Evolutionary conservation across 305 asterid species (phyloP).

Genomic region (Fraxinus baroniana): DNA sequence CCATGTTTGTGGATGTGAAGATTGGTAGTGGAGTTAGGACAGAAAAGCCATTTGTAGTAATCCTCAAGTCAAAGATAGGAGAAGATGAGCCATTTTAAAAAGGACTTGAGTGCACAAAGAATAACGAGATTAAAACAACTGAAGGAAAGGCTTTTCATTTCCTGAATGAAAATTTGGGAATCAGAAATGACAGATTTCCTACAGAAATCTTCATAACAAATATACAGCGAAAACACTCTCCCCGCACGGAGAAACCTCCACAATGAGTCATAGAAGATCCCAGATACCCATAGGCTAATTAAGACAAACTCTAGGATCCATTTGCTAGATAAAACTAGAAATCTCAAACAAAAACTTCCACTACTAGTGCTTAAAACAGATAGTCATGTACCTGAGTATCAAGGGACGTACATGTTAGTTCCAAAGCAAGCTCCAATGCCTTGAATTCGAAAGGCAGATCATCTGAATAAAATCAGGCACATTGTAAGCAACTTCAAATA

Average conservation of each 20-base stretch:
- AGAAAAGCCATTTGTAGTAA: background rate
- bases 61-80: background rate
- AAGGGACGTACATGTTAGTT: constrained; percentile 83
- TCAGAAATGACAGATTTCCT: background rate
- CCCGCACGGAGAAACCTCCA: background rate
- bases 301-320: background rate
- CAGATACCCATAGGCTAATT: background rate
- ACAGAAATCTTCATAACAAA: background rate
- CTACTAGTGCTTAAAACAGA: constrained; percentile 18
- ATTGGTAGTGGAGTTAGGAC: background rate
- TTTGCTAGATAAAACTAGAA: background rate
- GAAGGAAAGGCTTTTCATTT: background rate
- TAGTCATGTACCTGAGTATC: constrained; percentile 79
- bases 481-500: constrained; percentile 17
- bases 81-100: background rate
- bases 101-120: background rate
- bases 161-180: background rate
- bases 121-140: background rate
- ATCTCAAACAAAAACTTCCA: constrained; percentile 7
- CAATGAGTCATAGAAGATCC: background rate
- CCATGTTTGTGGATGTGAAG: background rate
- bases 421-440: constrained; percentile 97
- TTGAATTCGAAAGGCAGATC: constrained; percentile 94
- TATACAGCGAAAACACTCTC: background rate
- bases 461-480: constrained; percentile 55